Percentiles rank a stretch among this genome's conserved stretches.
Evolutionary conservation across 257 asterid genomes (phyloP).

Genomic region (Solanum sejunctum): DNA sequence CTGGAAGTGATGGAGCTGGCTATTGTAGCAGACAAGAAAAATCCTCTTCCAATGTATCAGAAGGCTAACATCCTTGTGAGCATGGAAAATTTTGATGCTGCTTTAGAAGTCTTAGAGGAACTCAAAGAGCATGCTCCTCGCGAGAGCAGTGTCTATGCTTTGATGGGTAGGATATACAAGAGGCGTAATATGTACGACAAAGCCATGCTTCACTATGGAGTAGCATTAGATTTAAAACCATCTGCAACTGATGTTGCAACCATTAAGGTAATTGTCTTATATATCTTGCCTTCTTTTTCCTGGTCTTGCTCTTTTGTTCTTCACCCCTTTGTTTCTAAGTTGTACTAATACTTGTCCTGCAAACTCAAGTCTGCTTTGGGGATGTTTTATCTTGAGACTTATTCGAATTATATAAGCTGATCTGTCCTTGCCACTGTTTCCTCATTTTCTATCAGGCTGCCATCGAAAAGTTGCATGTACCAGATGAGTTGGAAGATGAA

Average conservation of each 20-base stretch:
- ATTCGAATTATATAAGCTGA: background rate
- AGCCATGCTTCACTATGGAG: conserved; percentile 94
- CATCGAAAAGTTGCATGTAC: conserved; percentile 85
- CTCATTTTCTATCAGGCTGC: conserved; percentile 46
- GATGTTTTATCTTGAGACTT: background rate
- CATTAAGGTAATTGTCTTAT: conserved; percentile 51
- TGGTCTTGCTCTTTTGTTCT: background rate
- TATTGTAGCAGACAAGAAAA: conserved; percentile 82
- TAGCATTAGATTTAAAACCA: conserved; percentile 91
- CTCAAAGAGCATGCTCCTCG: conserved; percentile 86
- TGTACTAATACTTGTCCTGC: background rate
- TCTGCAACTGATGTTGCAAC: conserved; percentile 91
- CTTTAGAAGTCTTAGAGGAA: conserved; percentile 88
- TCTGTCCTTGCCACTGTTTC: background rate
- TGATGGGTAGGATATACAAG: conserved; percentile 92
- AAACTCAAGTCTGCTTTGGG: background rate
- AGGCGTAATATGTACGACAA: conserved; percentile 51
- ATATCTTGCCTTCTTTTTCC: background rate
- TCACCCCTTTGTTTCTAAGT: background rate
- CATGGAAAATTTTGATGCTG: conserved; percentile 71
- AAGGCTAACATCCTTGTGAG: conserved; percentile 88
- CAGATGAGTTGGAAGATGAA: conserved; percentile 73
- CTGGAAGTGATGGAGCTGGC: conserved; percentile 86
- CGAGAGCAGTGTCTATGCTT: conserved; percentile 85
- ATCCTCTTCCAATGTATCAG: conserved; percentile 91